Conservation (phyloP, 768 basidiomycete genomes). For the Termitomyces heimii region DNA sequence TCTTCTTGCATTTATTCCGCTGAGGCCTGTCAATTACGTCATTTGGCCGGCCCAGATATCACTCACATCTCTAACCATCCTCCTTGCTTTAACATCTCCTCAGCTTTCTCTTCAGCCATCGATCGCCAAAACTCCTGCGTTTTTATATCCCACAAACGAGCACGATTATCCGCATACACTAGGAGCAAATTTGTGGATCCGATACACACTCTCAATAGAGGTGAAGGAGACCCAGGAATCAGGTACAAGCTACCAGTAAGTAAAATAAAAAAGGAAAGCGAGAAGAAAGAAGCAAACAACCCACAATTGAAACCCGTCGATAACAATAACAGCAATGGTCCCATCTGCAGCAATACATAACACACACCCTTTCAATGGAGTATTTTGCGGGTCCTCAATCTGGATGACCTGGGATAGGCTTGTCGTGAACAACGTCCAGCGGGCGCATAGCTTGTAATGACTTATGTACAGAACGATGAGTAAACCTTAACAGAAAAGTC, state of each 20-base stretch:
- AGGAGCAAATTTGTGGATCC: slow-evolving; percentile 67
- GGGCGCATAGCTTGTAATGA: slow-evolving; percentile 56
- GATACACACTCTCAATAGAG: slow-evolving; percentile 57
- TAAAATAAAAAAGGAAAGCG: neutral
- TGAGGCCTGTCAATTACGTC: neutral
- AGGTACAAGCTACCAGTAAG: slow-evolving; percentile 54
- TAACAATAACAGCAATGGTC: slow-evolving; percentile 72
- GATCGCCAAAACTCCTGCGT: slow-evolving; percentile 84
- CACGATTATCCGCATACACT: slow-evolving; percentile 69
- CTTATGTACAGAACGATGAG: slow-evolving; percentile 27
- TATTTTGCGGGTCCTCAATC: slow-evolving; percentile 43
- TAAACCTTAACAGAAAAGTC: neutral
- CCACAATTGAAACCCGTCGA: slow-evolving; percentile 77
- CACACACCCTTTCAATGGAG: slow-evolving; percentile 59
- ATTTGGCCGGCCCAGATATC: neutral
- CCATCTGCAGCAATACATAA: slow-evolving; percentile 75
- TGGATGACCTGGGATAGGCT: slow-evolving; percentile 57
- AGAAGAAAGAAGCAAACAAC: slow-evolving; percentile 18
- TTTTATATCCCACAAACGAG: slow-evolving; percentile 82
- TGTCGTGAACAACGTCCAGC: slow-evolving; percentile 69
- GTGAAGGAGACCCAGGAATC: slow-evolving; percentile 75
- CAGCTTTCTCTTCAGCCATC: slow-evolving; percentile 68
- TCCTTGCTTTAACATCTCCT: slow-evolving; percentile 64
- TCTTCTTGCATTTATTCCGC: neutral
- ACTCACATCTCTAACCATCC: slow-evolving; percentile 72